Evolutionary conservation across 345 rosid genomes (phyloP).

Genomic region (Eucalyptus pauciflora): DNA sequence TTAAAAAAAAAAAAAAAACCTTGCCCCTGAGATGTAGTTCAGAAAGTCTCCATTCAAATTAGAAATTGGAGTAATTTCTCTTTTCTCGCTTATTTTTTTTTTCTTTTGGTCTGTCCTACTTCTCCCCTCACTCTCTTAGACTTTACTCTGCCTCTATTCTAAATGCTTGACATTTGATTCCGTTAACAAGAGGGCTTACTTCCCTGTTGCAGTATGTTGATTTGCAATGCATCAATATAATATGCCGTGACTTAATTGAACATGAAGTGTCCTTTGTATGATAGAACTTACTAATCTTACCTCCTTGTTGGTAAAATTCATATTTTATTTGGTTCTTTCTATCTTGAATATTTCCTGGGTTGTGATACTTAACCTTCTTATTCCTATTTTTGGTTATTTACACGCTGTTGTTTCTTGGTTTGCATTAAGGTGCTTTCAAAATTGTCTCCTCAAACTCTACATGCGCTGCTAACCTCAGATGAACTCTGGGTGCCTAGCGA

Average conservation of each 20-base stretch:
- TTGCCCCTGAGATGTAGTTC: neutral
- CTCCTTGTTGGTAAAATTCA: neutral
- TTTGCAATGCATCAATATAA: neutral
- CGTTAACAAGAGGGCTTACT: neutral
- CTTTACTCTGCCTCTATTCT: neutral
- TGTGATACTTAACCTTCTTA: neutral
- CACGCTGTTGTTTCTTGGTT: neutral
- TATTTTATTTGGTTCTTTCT: neutral
- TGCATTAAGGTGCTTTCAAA: slow-evolving; percentile 70
- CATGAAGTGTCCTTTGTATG: neutral
- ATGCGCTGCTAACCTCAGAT: slow-evolving; percentile 88
- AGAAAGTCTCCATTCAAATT: neutral
- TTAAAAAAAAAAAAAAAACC: neutral
- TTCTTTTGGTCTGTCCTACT: neutral
- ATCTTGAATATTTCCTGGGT: neutral
- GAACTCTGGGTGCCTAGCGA: slow-evolving; percentile 89
- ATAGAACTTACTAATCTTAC: neutral
- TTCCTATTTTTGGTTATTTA: neutral
- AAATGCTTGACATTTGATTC: neutral
- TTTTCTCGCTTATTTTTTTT: neutral
- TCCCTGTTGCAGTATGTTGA: neutral
- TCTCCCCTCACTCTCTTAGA: neutral
- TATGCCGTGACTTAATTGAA: neutral
- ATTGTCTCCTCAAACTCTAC: slow-evolving; percentile 84
- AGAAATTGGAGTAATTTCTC: neutral